A percentile compares a stretch with the other conserved stretches of the same genome.
These are phyloP conservation scores for Kodamaea neixiangensis DNA, from an alignment of 805 yeast species.

Conservation along the genomic window DNA sequence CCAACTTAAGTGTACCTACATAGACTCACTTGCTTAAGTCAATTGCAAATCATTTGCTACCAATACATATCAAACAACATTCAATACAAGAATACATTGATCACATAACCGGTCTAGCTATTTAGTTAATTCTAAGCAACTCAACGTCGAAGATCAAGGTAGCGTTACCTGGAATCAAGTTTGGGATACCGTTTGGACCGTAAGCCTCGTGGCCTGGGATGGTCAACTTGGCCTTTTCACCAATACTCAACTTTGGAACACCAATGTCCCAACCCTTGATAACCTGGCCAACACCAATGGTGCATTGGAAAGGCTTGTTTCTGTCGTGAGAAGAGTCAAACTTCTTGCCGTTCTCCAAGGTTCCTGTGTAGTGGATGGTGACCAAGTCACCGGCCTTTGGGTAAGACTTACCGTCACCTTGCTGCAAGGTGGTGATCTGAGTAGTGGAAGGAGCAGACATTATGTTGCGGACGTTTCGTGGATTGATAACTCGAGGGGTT, in stretches of 20 bases:
- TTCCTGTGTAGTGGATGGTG: slow-evolving; percentile 94
- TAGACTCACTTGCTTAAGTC: neutral
- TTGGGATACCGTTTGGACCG: slow-evolving; percentile 95
- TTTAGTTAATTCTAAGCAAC: slow-evolving; percentile 57
- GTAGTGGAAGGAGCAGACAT: slow-evolving; percentile 46
- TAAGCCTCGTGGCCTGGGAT: slow-evolving; percentile 93
- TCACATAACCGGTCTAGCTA: neutral
- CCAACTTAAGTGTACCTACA: too few relatives aligned
- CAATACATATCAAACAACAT: too few relatives aligned
- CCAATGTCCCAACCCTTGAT: slow-evolving; percentile 97
- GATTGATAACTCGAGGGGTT: slow-evolving; percentile 2
- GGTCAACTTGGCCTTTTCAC: slow-evolving; percentile 89
- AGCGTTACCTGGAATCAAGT: slow-evolving; percentile 94
- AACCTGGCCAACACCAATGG: slow-evolving; percentile 94
- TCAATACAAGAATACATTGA: neutral
- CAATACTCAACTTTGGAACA: slow-evolving; percentile 87
- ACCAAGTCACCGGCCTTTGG: slow-evolving; percentile 87
- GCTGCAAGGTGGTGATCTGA: slow-evolving; percentile 44
- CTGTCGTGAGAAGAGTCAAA: slow-evolving; percentile 95
- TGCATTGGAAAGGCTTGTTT: slow-evolving; percentile 92
- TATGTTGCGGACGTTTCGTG: slow-evolving; percentile 6
- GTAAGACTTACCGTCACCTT: slow-evolving; percentile 84
- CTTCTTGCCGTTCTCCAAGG: slow-evolving; percentile 92
- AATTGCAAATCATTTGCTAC: neutral
- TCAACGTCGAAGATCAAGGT: slow-evolving; percentile 87